Conservation (phyloP, 176 grass and related monocot species). For the Aechmea fasciata region DNA sequence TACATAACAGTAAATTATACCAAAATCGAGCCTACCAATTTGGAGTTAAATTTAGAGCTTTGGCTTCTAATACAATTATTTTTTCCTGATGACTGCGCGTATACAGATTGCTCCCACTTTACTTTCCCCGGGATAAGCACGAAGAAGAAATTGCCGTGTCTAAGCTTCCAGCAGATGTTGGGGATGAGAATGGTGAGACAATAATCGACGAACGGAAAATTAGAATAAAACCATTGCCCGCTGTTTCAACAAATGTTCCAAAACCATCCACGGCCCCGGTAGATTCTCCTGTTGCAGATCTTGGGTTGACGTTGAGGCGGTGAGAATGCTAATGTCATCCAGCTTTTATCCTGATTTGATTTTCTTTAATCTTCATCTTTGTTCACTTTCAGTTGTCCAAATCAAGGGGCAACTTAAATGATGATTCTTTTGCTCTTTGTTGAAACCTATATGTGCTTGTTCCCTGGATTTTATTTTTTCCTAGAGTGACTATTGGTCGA, state of each 20-base stretch:
- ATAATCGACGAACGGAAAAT: conserved; percentile 97
- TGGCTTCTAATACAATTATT: neutral
- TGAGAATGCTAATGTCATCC: conserved; percentile 12
- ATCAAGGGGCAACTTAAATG: too few relatives aligned
- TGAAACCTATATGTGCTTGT: neutral
- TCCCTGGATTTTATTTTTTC: neutral
- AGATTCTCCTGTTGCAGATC: conserved; percentile 61
- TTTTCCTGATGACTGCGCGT: neutral
- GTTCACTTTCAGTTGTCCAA: neutral
- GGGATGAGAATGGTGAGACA: conserved; percentile 97
- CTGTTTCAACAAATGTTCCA: conserved; percentile 28
- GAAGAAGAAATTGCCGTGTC: conserved; percentile 82
- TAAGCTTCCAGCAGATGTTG: conserved; percentile 93
- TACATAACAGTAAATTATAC: conserved; percentile 18
- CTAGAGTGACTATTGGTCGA: neutral
- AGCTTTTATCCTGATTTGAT: neutral
- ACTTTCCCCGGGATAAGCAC: conserved; percentile 88
- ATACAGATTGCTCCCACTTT: conserved; percentile 81
- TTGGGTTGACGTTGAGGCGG: conserved; percentile 59
- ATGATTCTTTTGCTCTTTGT: neutral
- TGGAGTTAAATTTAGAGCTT: neutral
- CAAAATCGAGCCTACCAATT: neutral
- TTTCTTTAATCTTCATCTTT: neutral
- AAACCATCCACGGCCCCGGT: conserved; percentile 17
- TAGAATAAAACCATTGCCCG: conserved; percentile 88